Conservation (phyloP, 129 eudicot genomes). For the Flaveria ramosissima region DNA sequence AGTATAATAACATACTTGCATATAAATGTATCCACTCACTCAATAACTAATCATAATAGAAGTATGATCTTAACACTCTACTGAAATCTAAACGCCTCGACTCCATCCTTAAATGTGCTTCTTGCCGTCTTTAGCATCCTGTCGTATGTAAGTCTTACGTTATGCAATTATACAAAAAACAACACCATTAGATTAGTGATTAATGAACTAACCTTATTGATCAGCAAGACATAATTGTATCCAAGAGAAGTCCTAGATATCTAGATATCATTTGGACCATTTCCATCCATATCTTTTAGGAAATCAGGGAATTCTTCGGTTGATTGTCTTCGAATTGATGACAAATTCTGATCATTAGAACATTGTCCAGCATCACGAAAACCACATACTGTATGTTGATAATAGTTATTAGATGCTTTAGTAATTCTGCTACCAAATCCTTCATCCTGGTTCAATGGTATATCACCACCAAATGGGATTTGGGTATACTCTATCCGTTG, state of each 20-base stretch:
- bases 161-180: neutral
- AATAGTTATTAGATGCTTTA: slow-evolving; percentile 3
- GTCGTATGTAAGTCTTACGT: neutral
- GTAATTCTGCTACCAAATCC: slow-evolving; percentile 8
- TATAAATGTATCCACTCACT: slow-evolving; percentile 6
- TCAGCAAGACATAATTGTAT: neutral
- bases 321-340: neutral
- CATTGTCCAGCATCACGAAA: slow-evolving; percentile 16
- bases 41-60: neutral
- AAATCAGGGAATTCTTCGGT: slow-evolving; percentile 23
- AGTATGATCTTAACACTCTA: neutral
- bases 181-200: neutral
- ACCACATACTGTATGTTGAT: slow-evolving; percentile 9
- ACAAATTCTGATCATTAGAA: neutral
- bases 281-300: slow-evolving; percentile 27
- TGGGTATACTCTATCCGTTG: neutral
- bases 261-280: slow-evolving; percentile 26
- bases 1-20: slow-evolving; percentile 3
- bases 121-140: slow-evolving; percentile 10
- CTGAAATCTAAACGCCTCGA: neutral
- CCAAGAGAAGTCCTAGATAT: neutral
- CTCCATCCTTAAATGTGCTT: neutral
- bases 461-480: slow-evolving; percentile 18
- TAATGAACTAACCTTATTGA: slow-evolving; percentile 25
- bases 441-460: neutral